Conservation (phyloP, 768 basidiomycete genomes). For the Termitomyces sp. region DNA sequence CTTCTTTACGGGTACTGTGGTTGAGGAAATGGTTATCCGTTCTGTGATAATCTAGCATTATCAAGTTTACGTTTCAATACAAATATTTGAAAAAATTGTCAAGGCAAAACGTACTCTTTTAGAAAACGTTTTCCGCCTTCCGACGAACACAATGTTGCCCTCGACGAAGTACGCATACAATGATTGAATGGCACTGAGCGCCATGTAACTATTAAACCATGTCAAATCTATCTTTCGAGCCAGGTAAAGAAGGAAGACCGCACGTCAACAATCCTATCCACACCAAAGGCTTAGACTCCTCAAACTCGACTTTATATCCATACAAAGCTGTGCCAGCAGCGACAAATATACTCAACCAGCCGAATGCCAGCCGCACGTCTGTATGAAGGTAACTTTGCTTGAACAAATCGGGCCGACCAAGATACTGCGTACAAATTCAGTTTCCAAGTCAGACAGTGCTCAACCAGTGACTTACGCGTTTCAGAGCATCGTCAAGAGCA, state of each 20-base stretch:
- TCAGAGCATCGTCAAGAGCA: constrained; percentile 83
- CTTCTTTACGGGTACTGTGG: constrained; percentile 51
- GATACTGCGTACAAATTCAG: constrained; percentile 46
- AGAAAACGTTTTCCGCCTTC: constrained; percentile 85
- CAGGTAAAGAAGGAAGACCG: constrained; percentile 26
- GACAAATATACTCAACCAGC: constrained; percentile 82
- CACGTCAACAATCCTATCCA: constrained; percentile 76
- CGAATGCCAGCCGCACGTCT: constrained; percentile 81
- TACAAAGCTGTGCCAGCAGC: constrained; percentile 81
- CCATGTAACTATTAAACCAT: constrained; percentile 52
- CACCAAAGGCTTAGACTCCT: constrained; percentile 77
- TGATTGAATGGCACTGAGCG: constrained; percentile 67
- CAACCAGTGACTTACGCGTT: constrained; percentile 52
- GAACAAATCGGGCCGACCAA: constrained; percentile 77
- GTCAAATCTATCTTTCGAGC: constrained; percentile 6
- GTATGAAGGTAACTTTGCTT: constrained; percentile 84
- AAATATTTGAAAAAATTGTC: neutral
- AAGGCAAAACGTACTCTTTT: constrained; percentile 56
- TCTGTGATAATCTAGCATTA: constrained; percentile 80
- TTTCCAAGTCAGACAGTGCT: neutral
- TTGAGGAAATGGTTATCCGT: constrained; percentile 73
- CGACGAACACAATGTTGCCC: constrained; percentile 79
- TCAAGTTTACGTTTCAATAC: constrained; percentile 18
- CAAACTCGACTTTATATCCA: constrained; percentile 85
- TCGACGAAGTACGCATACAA: constrained; percentile 86